Conservation (phyloP, 2,329 filamentous ascomycete species). For the Didymella glomerata region DNA sequence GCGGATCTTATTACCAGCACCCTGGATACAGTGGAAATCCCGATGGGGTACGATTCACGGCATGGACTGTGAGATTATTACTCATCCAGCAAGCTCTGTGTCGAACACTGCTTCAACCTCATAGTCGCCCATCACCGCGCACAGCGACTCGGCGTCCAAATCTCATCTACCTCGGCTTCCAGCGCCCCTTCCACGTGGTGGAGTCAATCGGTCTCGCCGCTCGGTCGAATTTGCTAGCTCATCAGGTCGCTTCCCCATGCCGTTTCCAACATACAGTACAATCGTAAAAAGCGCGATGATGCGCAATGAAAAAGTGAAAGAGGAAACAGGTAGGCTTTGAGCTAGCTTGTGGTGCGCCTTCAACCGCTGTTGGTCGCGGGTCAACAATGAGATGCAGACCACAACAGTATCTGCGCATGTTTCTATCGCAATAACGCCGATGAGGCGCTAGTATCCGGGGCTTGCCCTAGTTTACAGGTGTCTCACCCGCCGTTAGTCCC, state of each 20-base stretch:
- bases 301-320: not conserved
- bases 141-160: not conserved
- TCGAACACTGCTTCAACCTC: not conserved
- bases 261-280: not conserved
- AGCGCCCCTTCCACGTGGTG: conserved; percentile 4
- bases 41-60: not conserved
- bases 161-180: not conserved
- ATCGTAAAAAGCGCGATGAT: not conserved
- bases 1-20: conserved; percentile 9
- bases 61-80: too few relatives aligned
- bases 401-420: not conserved
- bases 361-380: not conserved
- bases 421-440: not conserved
- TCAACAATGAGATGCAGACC: not conserved
- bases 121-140: not conserved
- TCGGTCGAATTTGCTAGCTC: not conserved
- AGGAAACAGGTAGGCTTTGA: not conserved
- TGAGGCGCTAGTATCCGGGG: not conserved
- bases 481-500: conserved; percentile 1
- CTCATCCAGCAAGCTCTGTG: not conserved
- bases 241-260: not conserved
- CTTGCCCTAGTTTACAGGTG: not conserved
- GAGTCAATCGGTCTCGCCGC: conserved; percentile 3
- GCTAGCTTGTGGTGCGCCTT: not conserved
- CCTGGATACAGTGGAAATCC: conserved; percentile 2